phyloP scores from a whole-genome alignment of 2,329 filamentous ascomycete species.

The Curvularia sp. region DNA sequence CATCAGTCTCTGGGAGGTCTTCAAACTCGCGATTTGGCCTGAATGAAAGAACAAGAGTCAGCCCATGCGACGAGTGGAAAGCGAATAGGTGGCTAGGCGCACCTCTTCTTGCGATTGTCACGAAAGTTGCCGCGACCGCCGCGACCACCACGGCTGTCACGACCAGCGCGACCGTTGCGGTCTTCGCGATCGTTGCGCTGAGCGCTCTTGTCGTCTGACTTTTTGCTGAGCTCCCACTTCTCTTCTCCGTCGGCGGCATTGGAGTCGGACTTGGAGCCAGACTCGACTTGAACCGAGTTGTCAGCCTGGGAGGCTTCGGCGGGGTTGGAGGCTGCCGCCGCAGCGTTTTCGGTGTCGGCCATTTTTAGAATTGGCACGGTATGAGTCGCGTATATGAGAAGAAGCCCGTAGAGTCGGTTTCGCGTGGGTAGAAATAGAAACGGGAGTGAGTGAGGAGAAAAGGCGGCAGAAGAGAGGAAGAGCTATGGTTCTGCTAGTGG shows the following conservation, averaged over 20 bases:
- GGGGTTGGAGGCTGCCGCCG: conserved; percentile 29
- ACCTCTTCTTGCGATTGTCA: conserved; percentile 29
- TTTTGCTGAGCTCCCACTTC: conserved; percentile 27
- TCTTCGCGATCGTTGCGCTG: conserved; percentile 26
- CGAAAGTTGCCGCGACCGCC: conserved; percentile 30
- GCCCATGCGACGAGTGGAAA: neutral
- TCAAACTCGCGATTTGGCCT: conserved; percentile 44
- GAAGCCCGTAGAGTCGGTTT: conserved; percentile 4
- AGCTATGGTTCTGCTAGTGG: conserved; percentile 21
- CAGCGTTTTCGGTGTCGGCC: conserved; percentile 32
- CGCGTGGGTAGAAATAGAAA: conserved; percentile 3
- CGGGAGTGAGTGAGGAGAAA: conserved; percentile 12
- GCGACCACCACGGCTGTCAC: conserved; percentile 24
- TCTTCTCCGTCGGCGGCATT: conserved; percentile 23
- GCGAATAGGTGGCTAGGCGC: neutral
- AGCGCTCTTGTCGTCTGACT: conserved; percentile 23
- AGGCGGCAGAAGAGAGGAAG: conserved; percentile 8
- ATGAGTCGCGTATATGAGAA: conserved; percentile 15
- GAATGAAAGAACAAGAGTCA: conserved; percentile 13
- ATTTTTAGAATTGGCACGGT: conserved; percentile 22
- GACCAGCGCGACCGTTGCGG: conserved; percentile 19
- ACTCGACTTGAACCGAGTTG: conserved; percentile 19
- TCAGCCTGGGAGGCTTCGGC: conserved; percentile 25
- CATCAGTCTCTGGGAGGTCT: conserved; percentile 72
- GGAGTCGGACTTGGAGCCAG: conserved; percentile 17